These are phyloP conservation scores for Pinus albicaulis DNA, from an alignment of 75 land plant genomes.

Conservation along the genomic window DNA sequence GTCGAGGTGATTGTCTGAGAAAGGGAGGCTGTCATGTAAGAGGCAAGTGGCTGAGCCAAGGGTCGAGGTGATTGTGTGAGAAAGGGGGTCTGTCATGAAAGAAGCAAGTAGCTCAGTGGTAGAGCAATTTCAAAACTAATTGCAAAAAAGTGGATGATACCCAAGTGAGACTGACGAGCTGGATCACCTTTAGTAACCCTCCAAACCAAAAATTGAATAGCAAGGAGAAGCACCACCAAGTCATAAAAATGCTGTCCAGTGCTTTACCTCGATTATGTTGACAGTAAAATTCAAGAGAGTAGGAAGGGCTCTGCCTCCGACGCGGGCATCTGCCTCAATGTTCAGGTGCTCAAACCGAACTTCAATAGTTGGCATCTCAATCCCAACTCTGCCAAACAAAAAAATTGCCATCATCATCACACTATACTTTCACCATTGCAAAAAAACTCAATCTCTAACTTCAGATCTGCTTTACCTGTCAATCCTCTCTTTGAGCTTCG, in stretches of 20 bases:
- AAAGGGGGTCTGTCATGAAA: neutral
- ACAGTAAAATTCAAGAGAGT: constrained; percentile 42
- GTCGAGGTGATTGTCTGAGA: no score
- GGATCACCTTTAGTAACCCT: neutral
- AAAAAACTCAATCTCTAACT: neutral
- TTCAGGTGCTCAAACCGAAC: constrained; percentile 71
- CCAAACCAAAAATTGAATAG: neutral
- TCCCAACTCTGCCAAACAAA: constrained; percentile 56
- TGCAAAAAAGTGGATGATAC: no score
- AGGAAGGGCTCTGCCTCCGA: constrained; percentile 72
- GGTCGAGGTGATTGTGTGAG: no score
- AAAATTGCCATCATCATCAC: neutral
- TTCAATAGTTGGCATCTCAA: constrained; percentile 73
- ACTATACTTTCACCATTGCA: neutral
- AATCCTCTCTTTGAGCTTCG: constrained; percentile 29
- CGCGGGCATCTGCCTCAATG: constrained; percentile 48
- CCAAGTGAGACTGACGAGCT: neutral
- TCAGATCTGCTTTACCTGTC: constrained; percentile 22
- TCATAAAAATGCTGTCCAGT: neutral
- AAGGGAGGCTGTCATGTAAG: neutral
- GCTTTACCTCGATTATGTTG: constrained; percentile 49
- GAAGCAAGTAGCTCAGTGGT: neutral
- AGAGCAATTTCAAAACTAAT: no score
- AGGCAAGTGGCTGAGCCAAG: neutral
- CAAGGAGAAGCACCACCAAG: neutral